These are phyloP conservation scores for Cinchona pubescens DNA, from an alignment of 257 asterid genomes.

Conservation along the genomic window DNA sequence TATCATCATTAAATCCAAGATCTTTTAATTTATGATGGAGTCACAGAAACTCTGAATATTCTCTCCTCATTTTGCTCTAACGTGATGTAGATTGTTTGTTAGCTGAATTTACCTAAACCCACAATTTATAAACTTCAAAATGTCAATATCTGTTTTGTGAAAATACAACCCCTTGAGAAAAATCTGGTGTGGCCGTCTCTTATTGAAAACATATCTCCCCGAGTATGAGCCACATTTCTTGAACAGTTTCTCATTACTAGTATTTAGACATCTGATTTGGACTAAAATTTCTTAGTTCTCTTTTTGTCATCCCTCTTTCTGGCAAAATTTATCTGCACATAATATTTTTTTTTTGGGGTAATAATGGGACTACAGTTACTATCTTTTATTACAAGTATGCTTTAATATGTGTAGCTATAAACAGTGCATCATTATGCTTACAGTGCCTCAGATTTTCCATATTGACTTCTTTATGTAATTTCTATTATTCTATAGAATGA, in stretches of 20 bases:
- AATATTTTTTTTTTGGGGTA: not conserved
- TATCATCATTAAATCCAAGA: not conserved
- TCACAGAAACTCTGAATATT: not conserved
- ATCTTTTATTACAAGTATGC: not conserved
- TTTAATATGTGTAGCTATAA: not conserved
- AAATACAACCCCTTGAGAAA: not conserved
- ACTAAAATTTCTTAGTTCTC: not conserved
- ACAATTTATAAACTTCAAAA: not conserved
- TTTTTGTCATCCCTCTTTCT: not conserved
- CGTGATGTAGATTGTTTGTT: not conserved
- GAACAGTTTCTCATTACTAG: no score
- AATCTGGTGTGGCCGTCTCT: not conserved
- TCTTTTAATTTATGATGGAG: not conserved
- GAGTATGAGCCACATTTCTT: not conserved
- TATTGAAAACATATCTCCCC: not conserved
- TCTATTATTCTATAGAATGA: not conserved
- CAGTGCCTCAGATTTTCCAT: no score
- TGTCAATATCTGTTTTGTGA: not conserved
- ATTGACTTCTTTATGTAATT: not conserved
- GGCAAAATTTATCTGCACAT: not conserved
- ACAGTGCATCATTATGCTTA: not conserved
- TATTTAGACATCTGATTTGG: not conserved
- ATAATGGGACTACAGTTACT: not conserved
- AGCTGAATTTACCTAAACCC: not conserved
- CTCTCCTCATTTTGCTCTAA: no score